Evolutionary conservation across 2,329 filamentous ascomycete species (phyloP), one percentile per base, ranked within the genome.

Genomic region (Fusarium armeniacum): DNA sequence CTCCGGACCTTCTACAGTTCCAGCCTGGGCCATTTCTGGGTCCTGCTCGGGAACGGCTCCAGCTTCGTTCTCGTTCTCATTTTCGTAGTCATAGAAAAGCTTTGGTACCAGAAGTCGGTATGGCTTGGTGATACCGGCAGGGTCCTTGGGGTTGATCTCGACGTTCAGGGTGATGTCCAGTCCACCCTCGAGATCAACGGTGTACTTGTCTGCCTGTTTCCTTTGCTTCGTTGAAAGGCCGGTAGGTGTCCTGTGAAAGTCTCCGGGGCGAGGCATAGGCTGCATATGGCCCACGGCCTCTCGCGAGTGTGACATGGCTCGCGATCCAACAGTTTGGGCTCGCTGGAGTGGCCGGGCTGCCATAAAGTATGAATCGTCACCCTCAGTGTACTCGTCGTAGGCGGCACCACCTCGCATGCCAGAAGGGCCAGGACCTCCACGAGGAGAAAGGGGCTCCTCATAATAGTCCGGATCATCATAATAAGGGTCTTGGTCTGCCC

Each of bases 151-250:
- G 73, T 91, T 94, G 65, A 98, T 89, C 81, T 99, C 96, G 67
- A 97, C 89, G 73, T 98, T 97, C 44, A 99, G 81, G 52, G 89
- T 92, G 36, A 99, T 90, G 70, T 98, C 94, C 12, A 99, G 83
- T 0, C 93, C 94, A 32, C 91, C 91, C 76, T 96, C 89, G 1
- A 98, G 84, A 76, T 97, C 89, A 62, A 98, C 87, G 12, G 87
- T 85, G 44, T 84, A 83, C 20, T 83, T 83, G 41, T 85, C 83
- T 4, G 83, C 78, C 66, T 86, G 85, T 73, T 84, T 85, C 70
- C 86, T 81, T 70, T 90, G 85, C 76, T 90, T 92, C 3, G 83
- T 80, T 26, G 87, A 89, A 41, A 93, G 79, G 16, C 89, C 90
- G 0, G 92, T 94, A 3, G 91, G 90, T 7, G 89, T 90, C 43